Percentiles rank a stretch among this genome's conserved stretches.
phyloP scores from a whole-genome alignment of 2,329 filamentous ascomycete species.

The Fusarium nelsonii region DNA sequence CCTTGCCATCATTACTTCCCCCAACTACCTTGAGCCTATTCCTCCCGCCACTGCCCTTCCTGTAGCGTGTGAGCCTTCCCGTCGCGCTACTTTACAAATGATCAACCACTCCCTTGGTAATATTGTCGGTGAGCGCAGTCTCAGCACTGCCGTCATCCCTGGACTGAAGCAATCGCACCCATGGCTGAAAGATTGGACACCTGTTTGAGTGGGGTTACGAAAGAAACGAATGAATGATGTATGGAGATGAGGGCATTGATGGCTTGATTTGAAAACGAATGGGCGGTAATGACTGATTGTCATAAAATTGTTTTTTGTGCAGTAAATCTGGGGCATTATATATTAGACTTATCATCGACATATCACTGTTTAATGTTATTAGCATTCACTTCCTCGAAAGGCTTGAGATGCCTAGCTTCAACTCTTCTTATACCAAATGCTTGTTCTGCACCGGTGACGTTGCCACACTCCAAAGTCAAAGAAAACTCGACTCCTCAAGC shows the following conservation, averaged over 20 bases:
- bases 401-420: too few species aligned
- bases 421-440: too few species aligned
- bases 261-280: background rate
- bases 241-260: constrained; percentile 3
- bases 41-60: constrained; percentile 28
- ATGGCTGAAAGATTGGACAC: constrained; percentile 45
- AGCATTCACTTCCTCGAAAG: too few species aligned
- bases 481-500: too few species aligned
- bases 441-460: too few species aligned
- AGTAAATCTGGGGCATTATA: constrained; percentile 4
- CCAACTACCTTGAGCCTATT: constrained; percentile 24
- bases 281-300: too few species aligned
- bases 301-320: too few species aligned
- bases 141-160: constrained; percentile 43
- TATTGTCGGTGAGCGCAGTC: constrained; percentile 45
- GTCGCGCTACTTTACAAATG: constrained; percentile 44
- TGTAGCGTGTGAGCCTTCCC: constrained; percentile 37
- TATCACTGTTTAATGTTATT: too few species aligned
- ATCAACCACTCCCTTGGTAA: constrained; percentile 46
- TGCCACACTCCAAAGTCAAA: too few species aligned
- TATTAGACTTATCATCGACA: background rate
- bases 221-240: constrained; percentile 26
- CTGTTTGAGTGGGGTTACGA: constrained; percentile 22
- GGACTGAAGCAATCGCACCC: constrained; percentile 39
- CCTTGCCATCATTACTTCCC: constrained; percentile 31